Evolutionary conservation across 1,139 yeast genomes (phyloP).

Genomic region (Taphrina pruni): DNA sequence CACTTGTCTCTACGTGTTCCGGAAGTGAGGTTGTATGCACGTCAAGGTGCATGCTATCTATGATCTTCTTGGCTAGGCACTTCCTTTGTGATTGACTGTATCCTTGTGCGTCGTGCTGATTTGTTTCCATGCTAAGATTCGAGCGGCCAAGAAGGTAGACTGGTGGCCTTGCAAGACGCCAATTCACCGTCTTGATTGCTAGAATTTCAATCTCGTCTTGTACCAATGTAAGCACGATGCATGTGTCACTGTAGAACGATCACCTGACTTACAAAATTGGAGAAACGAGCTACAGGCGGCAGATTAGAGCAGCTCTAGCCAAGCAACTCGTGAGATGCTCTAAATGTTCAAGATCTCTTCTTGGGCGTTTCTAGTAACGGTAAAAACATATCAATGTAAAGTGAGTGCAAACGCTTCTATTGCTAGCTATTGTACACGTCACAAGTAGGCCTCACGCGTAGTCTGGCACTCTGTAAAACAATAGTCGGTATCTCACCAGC

Average conservation of each 20-base stretch:
- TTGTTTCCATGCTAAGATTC: not conserved
- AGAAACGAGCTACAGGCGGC: too few relatives aligned
- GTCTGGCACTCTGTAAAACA: too few relatives aligned
- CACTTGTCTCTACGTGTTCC: slow-evolving; percentile 32
- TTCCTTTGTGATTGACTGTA: slow-evolving; percentile 13
- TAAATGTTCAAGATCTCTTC: too few relatives aligned
- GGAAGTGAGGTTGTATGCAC: slow-evolving; percentile 26
- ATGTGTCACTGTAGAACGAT: not conserved
- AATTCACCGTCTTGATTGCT: not conserved
- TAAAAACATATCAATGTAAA: too few relatives aligned
- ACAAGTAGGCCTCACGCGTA: too few relatives aligned
- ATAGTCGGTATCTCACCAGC: too few relatives aligned
- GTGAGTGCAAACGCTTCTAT: too few relatives aligned
- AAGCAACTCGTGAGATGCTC: not conserved
- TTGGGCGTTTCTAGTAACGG: too few relatives aligned
- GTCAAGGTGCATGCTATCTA: slow-evolving; percentile 2
- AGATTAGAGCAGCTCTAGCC: too few relatives aligned
- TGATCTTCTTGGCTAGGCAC: slow-evolving; percentile 34
- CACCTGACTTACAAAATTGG: too few relatives aligned
- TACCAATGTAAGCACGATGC: not conserved
- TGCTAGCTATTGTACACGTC: too few relatives aligned
- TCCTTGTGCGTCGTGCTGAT: not conserved
- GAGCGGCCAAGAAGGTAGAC: slow-evolving; percentile 4
- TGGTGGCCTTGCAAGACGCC: not conserved
- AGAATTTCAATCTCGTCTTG: not conserved